Percentiles rank a stretch among this genome's conserved stretches.
Conservation (phyloP, 2,329 filamentous ascomycete genomes). For the Fusarium poae region DNA sequence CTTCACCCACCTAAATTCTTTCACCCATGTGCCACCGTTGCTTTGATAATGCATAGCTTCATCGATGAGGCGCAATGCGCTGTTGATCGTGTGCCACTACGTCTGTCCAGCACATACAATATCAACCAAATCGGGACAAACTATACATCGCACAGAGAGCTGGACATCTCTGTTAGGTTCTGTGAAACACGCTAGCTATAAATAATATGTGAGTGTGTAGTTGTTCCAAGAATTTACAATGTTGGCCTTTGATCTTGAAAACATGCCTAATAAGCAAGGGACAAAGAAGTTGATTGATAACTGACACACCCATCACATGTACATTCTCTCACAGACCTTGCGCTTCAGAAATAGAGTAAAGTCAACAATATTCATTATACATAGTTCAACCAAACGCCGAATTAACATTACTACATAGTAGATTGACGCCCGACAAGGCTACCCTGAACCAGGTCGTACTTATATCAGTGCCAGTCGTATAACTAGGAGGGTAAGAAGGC, state of each 20-base stretch:
- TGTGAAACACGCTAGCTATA: slow-evolving; percentile 8
- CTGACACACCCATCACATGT: background rate
- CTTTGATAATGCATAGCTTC: slow-evolving; percentile 20
- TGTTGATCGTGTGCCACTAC: slow-evolving; percentile 26
- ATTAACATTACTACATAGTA: background rate
- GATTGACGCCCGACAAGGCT: background rate
- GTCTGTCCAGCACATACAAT: slow-evolving; percentile 22
- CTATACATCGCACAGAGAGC: background rate
- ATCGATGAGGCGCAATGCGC: slow-evolving; percentile 8
- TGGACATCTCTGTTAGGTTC: background rate
- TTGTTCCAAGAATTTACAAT: background rate
- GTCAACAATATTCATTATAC: background rate
- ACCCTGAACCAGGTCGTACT: background rate
- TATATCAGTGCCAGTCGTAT: background rate
- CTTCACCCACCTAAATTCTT: slow-evolving; percentile 20
- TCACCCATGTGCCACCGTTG: slow-evolving; percentile 10
- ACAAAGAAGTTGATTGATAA: background rate
- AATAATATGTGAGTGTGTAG: background rate
- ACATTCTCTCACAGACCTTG: too few relatives aligned
- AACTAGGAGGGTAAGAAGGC: background rate
- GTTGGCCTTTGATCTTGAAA: background rate
- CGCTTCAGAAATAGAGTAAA: background rate
- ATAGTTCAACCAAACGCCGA: background rate
- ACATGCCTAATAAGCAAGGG: background rate
- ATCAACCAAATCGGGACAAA: slow-evolving; percentile 8